Evolutionary conservation across 2,329 filamentous ascomycete species (phyloP).

Genomic region (Penicillium sp.): DNA sequence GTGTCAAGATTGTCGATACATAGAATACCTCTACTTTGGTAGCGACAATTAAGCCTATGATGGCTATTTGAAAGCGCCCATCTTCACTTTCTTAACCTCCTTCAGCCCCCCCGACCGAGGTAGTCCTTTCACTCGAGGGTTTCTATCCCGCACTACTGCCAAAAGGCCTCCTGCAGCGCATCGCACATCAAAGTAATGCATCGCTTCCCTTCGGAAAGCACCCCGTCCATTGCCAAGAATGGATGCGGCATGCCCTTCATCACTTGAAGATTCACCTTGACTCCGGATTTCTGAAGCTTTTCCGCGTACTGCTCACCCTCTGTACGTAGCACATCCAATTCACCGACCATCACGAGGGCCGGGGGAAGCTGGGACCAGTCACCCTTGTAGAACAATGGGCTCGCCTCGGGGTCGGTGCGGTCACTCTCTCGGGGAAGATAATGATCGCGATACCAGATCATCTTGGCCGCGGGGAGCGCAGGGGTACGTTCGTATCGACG

Average conservation of each 20-base stretch:
- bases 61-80: too few relatives aligned
- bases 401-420: conserved; percentile 49
- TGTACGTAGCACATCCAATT: conserved; percentile 51
- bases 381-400: conserved; percentile 47
- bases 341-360: conserved; percentile 50
- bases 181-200: conserved; percentile 47
- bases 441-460: conserved; percentile 56
- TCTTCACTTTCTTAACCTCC: too few relatives aligned
- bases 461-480: conserved; percentile 51
- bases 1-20: too few relatives aligned
- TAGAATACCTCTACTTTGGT: too few relatives aligned
- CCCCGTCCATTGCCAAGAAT: conserved; percentile 54
- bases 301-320: conserved; percentile 50
- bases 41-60: too few relatives aligned
- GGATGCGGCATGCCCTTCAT: conserved; percentile 54
- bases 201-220: conserved; percentile 46
- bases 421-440: conserved; percentile 48
- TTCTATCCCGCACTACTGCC: conserved; percentile 11
- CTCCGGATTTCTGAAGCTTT: conserved; percentile 44
- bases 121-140: too few relatives aligned
- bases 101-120: too few relatives aligned
- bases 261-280: conserved; percentile 44
- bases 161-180: conserved; percentile 28
- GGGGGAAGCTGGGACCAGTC: conserved; percentile 48
- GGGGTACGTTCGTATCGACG: conserved; percentile 47